A percentile compares a stretch with the other conserved stretches of the same genome.
These are phyloP conservation scores for Chalara sp. DNA, from an alignment of 2,329 filamentous ascomycete genomes.

Conservation along the genomic window DNA sequence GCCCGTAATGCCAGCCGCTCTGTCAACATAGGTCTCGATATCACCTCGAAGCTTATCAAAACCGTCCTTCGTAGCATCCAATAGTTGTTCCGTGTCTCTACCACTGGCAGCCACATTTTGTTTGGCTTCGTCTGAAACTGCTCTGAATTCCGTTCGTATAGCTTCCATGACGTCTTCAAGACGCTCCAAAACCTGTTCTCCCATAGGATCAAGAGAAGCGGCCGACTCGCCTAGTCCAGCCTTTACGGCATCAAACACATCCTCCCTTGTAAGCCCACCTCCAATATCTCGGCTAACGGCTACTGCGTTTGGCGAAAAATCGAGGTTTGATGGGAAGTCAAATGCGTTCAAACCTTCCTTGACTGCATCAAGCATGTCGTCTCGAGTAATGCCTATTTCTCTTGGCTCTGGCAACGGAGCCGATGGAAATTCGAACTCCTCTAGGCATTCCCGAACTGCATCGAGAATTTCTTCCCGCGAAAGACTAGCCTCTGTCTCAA, in stretches of 20 bases:
- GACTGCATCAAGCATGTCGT: slow-evolving; percentile 59
- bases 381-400: slow-evolving; percentile 47
- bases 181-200: slow-evolving; percentile 45
- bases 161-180: slow-evolving; percentile 60
- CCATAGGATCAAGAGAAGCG: slow-evolving; percentile 33
- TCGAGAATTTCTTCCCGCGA: slow-evolving; percentile 79
- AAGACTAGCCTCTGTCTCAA: slow-evolving; percentile 61
- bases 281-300: slow-evolving; percentile 36
- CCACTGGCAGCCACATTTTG: slow-evolving; percentile 74
- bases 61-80: slow-evolving; percentile 83
- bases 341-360: slow-evolving; percentile 50
- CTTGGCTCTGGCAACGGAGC: slow-evolving; percentile 50
- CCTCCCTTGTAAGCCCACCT: slow-evolving; percentile 43
- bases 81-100: slow-evolving; percentile 77
- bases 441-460: slow-evolving; percentile 78
- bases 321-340: slow-evolving; percentile 31
- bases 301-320: slow-evolving; percentile 21
- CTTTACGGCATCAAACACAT: slow-evolving; percentile 50
- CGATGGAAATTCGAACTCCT: slow-evolving; percentile 72
- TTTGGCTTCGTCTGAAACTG: slow-evolving; percentile 58
- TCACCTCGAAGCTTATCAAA: slow-evolving; percentile 73
- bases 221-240: slow-evolving; percentile 46
- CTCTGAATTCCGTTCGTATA: slow-evolving; percentile 52
- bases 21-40: slow-evolving; percentile 76
- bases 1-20: slow-evolving; percentile 57